A percentile compares a stretch with the other conserved stretches of the same genome.
Evolutionary conservation across 768 basidiomycete species (phyloP).

Genomic region (Kockovaella imperatae): DNA sequence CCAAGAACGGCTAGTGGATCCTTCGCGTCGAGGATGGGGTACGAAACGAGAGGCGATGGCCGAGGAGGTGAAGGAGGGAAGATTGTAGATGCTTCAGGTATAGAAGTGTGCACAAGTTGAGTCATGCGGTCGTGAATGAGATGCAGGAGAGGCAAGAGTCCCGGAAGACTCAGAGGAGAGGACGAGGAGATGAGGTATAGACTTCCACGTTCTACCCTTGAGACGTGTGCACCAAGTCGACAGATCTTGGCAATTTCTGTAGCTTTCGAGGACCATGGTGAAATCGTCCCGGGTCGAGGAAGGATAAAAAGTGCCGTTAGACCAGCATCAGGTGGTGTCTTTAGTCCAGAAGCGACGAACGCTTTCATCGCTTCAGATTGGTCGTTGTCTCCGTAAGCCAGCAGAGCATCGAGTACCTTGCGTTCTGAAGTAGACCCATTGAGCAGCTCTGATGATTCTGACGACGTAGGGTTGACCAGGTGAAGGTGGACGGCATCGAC

Average conservation of each 20-base stretch:
- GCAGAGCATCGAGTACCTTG: conserved; percentile 58
- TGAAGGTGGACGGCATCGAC: conserved; percentile 82
- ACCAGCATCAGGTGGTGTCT: conserved; percentile 30
- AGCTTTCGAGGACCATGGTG: conserved; percentile 98
- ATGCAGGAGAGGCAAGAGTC: conserved; percentile 56
- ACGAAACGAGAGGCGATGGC: conserved; percentile 62
- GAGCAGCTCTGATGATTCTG: conserved; percentile 51
- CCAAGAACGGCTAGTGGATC: conserved; percentile 60
- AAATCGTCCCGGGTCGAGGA: conserved; percentile 82
- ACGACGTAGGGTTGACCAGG: conserved; percentile 60
- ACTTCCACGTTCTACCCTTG: conserved; percentile 79
- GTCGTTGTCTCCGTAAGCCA: conserved; percentile 75
- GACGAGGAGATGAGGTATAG: conserved; percentile 55
- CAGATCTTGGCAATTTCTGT: conserved; percentile 89
- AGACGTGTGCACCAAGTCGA: conserved; percentile 62
- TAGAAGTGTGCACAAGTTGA: conserved; percentile 57
- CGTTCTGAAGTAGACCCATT: conserved; percentile 48
- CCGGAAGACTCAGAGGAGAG: conserved; percentile 47
- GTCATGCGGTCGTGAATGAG: conserved; percentile 96
- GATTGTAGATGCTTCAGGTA: conserved; percentile 54
- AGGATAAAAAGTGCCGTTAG: conserved; percentile 60
- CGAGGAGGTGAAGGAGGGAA: conserved; percentile 51
- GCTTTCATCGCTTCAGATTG: conserved; percentile 26
- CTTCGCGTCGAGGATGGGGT: conserved; percentile 54
- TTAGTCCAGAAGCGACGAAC: conserved; percentile 39